Conservation (phyloP, 2,329 filamentous ascomycete genomes). For the Penicillium brasilianum region DNA sequence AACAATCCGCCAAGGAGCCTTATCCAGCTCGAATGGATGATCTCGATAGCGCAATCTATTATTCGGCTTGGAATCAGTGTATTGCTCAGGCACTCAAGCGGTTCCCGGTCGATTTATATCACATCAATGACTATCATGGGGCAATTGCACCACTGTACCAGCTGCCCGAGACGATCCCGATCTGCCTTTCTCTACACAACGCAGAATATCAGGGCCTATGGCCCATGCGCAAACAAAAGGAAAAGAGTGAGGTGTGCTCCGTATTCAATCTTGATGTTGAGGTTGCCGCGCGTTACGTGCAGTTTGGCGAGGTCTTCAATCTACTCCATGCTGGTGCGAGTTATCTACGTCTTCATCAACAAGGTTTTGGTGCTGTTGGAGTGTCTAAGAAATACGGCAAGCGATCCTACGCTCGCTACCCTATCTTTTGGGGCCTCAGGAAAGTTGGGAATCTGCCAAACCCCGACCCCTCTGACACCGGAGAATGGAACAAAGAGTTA, state of each 20-base stretch:
- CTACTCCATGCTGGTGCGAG: conserved; percentile 69
- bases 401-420: conserved; percentile 68
- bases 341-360: conserved; percentile 69
- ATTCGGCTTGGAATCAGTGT: conserved; percentile 73
- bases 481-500: conserved; percentile 62
- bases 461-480: conserved; percentile 68
- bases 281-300: conserved; percentile 64
- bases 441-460: conserved; percentile 68
- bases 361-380: conserved; percentile 70
- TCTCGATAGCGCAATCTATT: conserved; percentile 69
- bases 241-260: conserved; percentile 66
- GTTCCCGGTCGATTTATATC: conserved; percentile 68
- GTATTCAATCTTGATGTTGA: conserved; percentile 67
- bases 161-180: conserved; percentile 65
- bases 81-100: conserved; percentile 67
- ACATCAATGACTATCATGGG: conserved; percentile 70
- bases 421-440: conserved; percentile 71
- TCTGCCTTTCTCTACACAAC: conserved; percentile 69
- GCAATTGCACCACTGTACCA: conserved; percentile 68
- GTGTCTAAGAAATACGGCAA: conserved; percentile 72
- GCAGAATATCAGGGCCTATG: conserved; percentile 72
- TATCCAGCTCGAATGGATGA: conserved; percentile 74
- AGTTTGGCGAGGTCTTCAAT: conserved; percentile 73
- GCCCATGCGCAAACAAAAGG: conserved; percentile 67
- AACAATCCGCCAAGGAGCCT: conserved; percentile 66